Percentiles rank a stretch among this genome's conserved stretches.
Conservation (phyloP, 2,329 filamentous ascomycete species). For the Aspergillus floridensis region DNA sequence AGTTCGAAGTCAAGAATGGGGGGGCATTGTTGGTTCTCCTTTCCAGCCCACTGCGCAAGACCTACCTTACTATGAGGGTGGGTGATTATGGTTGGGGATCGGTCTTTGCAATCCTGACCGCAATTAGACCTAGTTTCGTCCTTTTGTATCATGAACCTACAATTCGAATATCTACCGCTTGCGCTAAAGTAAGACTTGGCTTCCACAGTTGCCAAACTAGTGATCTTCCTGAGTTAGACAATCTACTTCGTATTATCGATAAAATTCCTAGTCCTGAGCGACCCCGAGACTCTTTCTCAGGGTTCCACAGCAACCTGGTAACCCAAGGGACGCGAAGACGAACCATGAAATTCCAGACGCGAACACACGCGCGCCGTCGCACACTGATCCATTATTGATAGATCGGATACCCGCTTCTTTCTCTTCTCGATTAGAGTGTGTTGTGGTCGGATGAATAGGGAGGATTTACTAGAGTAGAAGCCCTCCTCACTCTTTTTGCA, state of each 20-base stretch:
- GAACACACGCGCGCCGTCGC: neutral
- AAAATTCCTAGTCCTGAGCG: neutral
- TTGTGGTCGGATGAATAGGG: too few relatives aligned
- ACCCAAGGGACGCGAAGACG: constrained; percentile 1
- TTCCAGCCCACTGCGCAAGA: too few relatives aligned
- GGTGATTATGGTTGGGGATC: too few relatives aligned
- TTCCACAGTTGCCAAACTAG: neutral
- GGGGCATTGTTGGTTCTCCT: too few relatives aligned
- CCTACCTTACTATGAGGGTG: too few relatives aligned
- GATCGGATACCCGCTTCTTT: neutral
- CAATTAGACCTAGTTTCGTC: neutral
- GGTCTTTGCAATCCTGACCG: neutral
- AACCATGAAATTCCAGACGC: neutral
- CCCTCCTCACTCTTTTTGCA: too few relatives aligned
- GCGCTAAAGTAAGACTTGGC: too few relatives aligned
- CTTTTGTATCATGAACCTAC: neutral
- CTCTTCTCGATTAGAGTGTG: neutral
- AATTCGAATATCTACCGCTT: neutral
- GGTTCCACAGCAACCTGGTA: constrained; percentile 8
- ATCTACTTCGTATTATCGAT: neutral
- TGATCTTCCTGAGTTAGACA: neutral
- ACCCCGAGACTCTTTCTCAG: neutral
- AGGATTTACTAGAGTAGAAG: too few relatives aligned
- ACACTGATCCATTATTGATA: neutral
- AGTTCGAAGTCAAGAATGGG: neutral